Base-by-base conservation (phyloP, 164 flowering plant genomes). In the Annona squamosa region DNA sequence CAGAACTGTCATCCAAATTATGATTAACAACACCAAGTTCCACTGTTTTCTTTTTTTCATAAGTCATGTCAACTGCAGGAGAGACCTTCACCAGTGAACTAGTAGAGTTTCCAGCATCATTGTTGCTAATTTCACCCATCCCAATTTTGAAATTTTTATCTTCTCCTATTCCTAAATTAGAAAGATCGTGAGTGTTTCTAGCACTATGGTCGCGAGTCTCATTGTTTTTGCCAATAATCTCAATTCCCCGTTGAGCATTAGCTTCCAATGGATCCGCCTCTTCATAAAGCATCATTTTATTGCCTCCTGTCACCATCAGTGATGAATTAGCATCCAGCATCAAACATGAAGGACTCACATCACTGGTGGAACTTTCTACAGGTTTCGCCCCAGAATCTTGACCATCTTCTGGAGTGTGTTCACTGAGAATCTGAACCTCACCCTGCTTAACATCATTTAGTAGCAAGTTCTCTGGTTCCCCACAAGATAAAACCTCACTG, bases 1-100 rank as follows among this genome's bases (percentile, higher is more conserved):
- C 83, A 68, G 46, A 48, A 26, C 46, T 45, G 63, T 45, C 71
- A 62, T 75, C 72, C 45, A 46, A 63, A 75, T 75, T 42, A 75
- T 70, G 72, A 72, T 70, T 3, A 63, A 5, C 65, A 68, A 64
- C 80, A 64, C 77, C 64, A 1, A 43, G 37, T 73, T 70, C 76
- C 72, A 52, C 78, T 69, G 63, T 59, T 19, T 45, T 75, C 43
- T 66, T 75, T 48, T 71, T 47, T 72, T 68, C 83, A 42, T 69
- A 69, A 73, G 5, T 18, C 46, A 67, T 4, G 76, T 80, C 75
- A 77, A 80, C 71, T 70, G 84, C 75, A 63, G 78, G 74, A 44
- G 42, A 62, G 9, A 70, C 72, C 4, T 75, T 73, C 62, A 48
- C 78, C 57, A 62, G 37, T 41, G 71, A 70, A 65, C 62, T 68